phyloP scores from a whole-genome alignment of 2,329 filamentous ascomycete species.

The Penicillium paneum region DNA sequence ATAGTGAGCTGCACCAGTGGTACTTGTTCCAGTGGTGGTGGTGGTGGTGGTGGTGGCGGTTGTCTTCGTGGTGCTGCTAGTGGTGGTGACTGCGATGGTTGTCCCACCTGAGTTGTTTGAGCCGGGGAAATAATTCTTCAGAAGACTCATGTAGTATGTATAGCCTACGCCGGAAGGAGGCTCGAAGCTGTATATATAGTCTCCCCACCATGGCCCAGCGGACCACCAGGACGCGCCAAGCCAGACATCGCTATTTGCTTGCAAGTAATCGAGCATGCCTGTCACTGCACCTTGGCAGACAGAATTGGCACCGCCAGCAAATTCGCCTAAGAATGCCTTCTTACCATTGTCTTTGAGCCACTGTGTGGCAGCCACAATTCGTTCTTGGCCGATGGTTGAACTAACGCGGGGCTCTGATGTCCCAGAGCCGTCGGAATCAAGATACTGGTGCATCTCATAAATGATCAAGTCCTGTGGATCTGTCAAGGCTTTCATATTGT shows the following conservation, averaged over 20 bases:
- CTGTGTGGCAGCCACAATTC: slow-evolving; percentile 38
- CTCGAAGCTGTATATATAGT: slow-evolving; percentile 36
- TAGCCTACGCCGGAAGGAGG: slow-evolving; percentile 30
- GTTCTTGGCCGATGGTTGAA: slow-evolving; percentile 52
- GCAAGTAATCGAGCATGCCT: slow-evolving; percentile 52
- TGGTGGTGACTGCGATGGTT: neutral
- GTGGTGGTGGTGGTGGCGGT: slow-evolving; percentile 5
- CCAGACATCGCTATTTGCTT: slow-evolving; percentile 58
- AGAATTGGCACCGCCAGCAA: slow-evolving; percentile 44
- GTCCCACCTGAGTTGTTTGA: slow-evolving; percentile 3
- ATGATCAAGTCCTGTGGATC: slow-evolving; percentile 55
- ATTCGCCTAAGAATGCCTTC: slow-evolving; percentile 57
- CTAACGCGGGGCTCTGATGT: slow-evolving; percentile 52
- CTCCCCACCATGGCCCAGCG: slow-evolving; percentile 58
- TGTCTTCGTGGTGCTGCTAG: slow-evolving; percentile 1
- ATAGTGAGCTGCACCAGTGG: slow-evolving; percentile 14
- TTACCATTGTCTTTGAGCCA: slow-evolving; percentile 58
- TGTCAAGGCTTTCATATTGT: slow-evolving; percentile 48
- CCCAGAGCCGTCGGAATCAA: slow-evolving; percentile 56
- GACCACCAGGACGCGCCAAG: slow-evolving; percentile 57
- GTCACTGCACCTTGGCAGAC: slow-evolving; percentile 54
- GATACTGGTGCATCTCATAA: slow-evolving; percentile 63
- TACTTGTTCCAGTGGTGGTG: neutral
- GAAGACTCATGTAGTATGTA: slow-evolving; percentile 27
- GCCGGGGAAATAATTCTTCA: slow-evolving; percentile 10